Base-by-base conservation (phyloP, 495 filamentous ascomycete species). In the Rusavskia elegans region DNA sequence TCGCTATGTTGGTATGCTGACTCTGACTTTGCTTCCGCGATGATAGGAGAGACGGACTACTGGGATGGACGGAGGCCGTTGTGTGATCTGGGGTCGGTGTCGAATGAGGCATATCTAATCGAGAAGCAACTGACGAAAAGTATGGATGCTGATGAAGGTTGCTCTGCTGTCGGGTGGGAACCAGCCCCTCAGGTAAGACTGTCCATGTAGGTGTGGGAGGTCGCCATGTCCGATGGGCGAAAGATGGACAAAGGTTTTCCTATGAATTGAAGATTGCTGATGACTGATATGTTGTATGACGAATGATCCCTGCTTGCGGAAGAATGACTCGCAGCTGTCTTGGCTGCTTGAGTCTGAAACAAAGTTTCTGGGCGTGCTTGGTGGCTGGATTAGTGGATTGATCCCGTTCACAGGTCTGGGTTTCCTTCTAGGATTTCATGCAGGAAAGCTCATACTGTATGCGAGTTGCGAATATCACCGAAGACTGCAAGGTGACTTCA, bases 1-100 rank as follows among this genome's bases (percentile, higher is more conserved):
- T 79, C 32, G 80, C 80, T 54, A 82, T 76, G 21, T 57, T 62
- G 21, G 72, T 74, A 61, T 77, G 73, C 54, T 76, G 73, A 50
- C 60, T 57, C 53, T 70, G 68, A 37, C 29, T 41, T 55, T 64
- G 53, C 52, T 56, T 35, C 30, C 20, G 23, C 14, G 44, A 8
- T 5, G 21, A 30, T 1, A 23, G 8, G 9, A 25, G 13, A 53
- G 41, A 49, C 30, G 23, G 30, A 16, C 14, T 21, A 23, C 9
- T 7, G 21, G 44, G 20, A 29, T 10, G 44, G 23, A 23, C 20
- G 16, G 44, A 13, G 20, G 14, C 3, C 9, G 3, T 30, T 8
- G 44, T 23, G 3, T 17, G 19, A 46, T 23, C 14, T 46, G 44
- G 8, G 9, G 32, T 25, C 7, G 44, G 23, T 16, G 23, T 46